phyloP scores from a whole-genome alignment of 106 monocot genomes.

The Dendrobium nobile region DNA sequence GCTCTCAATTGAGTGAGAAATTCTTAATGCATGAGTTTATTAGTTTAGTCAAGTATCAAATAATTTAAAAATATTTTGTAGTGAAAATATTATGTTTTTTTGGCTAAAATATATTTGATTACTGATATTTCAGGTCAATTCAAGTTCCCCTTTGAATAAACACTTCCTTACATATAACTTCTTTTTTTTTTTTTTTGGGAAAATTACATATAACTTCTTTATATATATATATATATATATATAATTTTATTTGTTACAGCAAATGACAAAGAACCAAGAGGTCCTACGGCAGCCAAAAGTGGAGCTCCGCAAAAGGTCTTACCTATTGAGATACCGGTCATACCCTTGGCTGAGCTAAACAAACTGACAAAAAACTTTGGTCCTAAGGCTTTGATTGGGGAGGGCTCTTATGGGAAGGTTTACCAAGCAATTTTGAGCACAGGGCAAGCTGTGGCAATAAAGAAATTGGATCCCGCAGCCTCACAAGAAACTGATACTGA shows the following conservation, averaged over 20 bases:
- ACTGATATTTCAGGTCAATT: too few species aligned
- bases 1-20: too few species aligned
- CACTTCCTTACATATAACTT: neutral
- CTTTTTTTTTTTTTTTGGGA: neutral
- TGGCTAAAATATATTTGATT: too few species aligned
- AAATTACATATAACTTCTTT: too few species aligned
- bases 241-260: constrained; percentile 6
- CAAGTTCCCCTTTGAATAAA: too few species aligned
- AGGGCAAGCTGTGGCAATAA: constrained; percentile 35
- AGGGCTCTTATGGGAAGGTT: constrained; percentile 46
- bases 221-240: too few species aligned
- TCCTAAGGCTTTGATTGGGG: constrained; percentile 35
- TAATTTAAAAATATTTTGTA: too few species aligned
- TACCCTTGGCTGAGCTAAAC: constrained; percentile 28
- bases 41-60: too few species aligned
- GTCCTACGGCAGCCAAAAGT: constrained; percentile 12
- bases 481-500: constrained; percentile 31
- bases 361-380: constrained; percentile 31
- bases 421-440: constrained; percentile 22
- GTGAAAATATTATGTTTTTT: too few species aligned
- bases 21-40: too few species aligned
- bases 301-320: constrained; percentile 26
- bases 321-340: constrained; percentile 31
- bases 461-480: constrained; percentile 33
- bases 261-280: constrained; percentile 21